Conservation (phyloP, 2,329 filamentous ascomycete species). For the Colletotrichum musicola region DNA sequence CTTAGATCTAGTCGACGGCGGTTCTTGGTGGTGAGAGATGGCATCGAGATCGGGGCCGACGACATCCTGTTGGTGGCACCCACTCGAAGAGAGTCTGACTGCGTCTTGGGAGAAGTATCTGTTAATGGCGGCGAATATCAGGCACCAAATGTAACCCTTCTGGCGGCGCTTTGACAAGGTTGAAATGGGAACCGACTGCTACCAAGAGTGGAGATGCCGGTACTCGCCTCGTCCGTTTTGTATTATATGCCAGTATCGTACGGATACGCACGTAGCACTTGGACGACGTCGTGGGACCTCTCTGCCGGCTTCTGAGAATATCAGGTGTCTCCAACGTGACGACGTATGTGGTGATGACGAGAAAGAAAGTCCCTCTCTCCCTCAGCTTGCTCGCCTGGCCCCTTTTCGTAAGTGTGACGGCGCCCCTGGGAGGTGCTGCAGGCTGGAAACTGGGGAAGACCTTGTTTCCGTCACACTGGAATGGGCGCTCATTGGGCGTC, state of each 20-base stretch:
- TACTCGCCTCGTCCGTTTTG: background rate
- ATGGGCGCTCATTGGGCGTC: conserved; percentile 16
- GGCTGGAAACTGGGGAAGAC: conserved; percentile 18
- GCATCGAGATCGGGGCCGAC: background rate
- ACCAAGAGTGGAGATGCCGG: background rate
- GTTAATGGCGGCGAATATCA: conserved; percentile 3
- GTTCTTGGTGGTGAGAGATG: background rate
- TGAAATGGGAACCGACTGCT: background rate
- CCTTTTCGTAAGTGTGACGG: conserved; percentile 26
- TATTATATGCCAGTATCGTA: background rate
- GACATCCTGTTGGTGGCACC: background rate
- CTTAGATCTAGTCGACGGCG: background rate
- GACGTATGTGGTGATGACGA: background rate
- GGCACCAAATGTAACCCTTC: conserved; percentile 17
- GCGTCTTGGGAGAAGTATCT: background rate
- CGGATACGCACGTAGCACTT: conserved; percentile 18
- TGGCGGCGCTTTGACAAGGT: conserved; percentile 18
- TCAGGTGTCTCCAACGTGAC: conserved; percentile 10
- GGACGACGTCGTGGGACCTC: background rate
- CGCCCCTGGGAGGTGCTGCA: conserved; percentile 15
- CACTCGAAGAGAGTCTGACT: background rate
- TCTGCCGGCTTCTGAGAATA: background rate
- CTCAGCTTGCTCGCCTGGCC: conserved; percentile 3
- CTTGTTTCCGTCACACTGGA: conserved; percentile 28
- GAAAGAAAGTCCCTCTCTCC: background rate